Evolutionary conservation across 106 monocot species (phyloP).

Genomic region (Allium cepa): DNA sequence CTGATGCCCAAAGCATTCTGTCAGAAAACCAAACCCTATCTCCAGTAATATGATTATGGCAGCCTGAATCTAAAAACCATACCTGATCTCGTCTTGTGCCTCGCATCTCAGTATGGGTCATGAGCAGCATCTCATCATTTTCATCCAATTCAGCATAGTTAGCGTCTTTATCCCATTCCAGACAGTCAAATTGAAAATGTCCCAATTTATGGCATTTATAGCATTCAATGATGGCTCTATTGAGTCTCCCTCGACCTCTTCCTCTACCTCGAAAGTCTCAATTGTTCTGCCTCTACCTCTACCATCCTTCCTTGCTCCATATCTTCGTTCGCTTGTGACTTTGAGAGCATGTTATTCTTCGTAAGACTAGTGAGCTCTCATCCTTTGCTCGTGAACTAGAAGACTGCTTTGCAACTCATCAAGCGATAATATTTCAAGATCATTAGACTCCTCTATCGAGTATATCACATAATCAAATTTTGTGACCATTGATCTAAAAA

Average conservation of each 20-base stretch:
- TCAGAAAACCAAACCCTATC: not conserved
- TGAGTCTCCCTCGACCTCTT: not conserved
- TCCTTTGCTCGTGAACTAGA: too few relatives aligned
- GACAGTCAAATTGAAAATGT: not conserved
- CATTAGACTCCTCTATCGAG: too few relatives aligned
- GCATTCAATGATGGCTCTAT: not conserved
- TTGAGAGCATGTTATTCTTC: not conserved
- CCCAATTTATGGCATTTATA: not conserved
- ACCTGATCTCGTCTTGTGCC: not conserved
- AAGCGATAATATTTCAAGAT: too few relatives aligned
- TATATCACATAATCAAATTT: too few relatives aligned
- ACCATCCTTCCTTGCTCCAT: not conserved
- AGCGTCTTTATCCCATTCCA: not conserved
- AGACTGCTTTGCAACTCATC: too few relatives aligned
- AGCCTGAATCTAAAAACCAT: constrained; percentile 1
- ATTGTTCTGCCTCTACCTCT: not conserved
- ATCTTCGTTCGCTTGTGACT: not conserved
- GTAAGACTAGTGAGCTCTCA: too few relatives aligned
- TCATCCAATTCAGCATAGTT: not conserved
- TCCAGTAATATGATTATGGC: not conserved
- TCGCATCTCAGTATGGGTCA: not conserved
- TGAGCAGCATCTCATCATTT: not conserved
- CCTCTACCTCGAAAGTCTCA: not conserved
- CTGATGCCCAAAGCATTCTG: too few relatives aligned
- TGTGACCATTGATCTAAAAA: too few relatives aligned